A percentile compares a stretch with the other conserved stretches of the same genome.
Evolutionary conservation across 768 basidiomycete species (phyloP).

Genomic region (Boletus tylopilopsis): DNA sequence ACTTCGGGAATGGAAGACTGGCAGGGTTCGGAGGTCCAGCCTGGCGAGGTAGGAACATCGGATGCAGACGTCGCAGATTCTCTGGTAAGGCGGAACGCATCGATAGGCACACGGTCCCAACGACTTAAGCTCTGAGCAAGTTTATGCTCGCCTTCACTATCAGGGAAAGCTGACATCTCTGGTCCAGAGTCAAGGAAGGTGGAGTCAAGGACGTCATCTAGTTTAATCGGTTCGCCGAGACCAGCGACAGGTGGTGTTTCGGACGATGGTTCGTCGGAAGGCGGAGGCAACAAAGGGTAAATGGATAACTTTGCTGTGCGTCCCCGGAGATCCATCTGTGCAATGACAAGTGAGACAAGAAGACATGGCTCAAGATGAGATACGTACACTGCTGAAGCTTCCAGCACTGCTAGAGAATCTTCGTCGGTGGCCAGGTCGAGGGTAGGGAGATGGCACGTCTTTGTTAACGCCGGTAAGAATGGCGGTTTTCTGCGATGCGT

Average conservation of each 20-base stretch:
- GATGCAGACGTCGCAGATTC: slow-evolving; percentile 23
- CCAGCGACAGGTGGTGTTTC: slow-evolving; percentile 34
- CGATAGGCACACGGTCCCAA: slow-evolving; percentile 74
- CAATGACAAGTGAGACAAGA: slow-evolving; percentile 3
- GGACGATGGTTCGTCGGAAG: slow-evolving; percentile 35
- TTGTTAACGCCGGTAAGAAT: slow-evolving; percentile 30
- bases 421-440: slow-evolving; percentile 21
- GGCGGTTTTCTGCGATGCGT: slow-evolving; percentile 17
- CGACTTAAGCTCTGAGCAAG: slow-evolving; percentile 52
- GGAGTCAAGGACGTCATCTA: slow-evolving; percentile 76
- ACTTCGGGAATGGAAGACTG: slow-evolving; percentile 17
- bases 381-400: slow-evolving; percentile 37
- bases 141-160: slow-evolving; percentile 36
- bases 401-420: slow-evolving; percentile 30
- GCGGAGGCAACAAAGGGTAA: slow-evolving; percentile 28
- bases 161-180: slow-evolving; percentile 26
- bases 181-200: slow-evolving; percentile 64
- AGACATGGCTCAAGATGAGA: slow-evolving; percentile 4
- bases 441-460: slow-evolving; percentile 32
- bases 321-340: slow-evolving; percentile 30
- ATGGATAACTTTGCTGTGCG: slow-evolving; percentile 34
- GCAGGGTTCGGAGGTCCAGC: slow-evolving; percentile 27
- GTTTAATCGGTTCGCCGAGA: slow-evolving; percentile 48
- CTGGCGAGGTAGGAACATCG: slow-evolving; percentile 28
- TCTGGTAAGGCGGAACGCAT: slow-evolving; percentile 66